Percentiles rank a stretch among this genome's conserved stretches.
phyloP scores from a whole-genome alignment of 257 asterid species.

The Plantago elongata region DNA sequence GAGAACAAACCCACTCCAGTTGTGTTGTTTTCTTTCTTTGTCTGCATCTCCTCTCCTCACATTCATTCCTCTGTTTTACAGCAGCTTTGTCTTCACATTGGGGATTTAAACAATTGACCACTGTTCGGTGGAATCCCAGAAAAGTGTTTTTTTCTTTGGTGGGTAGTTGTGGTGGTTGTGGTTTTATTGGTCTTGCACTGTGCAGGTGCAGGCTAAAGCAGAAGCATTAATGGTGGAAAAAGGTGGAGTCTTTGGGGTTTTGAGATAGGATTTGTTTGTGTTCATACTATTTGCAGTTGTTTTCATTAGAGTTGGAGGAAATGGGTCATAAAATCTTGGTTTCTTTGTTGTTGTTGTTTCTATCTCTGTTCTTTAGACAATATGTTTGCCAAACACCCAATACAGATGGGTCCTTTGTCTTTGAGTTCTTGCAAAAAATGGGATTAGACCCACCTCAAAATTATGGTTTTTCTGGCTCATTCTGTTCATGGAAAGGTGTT shows the following conservation, averaged over 20 bases:
- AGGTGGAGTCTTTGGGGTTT: constrained; percentile 18
- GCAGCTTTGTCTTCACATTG: constrained; percentile 10
- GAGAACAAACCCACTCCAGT: constrained; percentile 26
- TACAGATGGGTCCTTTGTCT: constrained; percentile 61
- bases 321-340: constrained; percentile 56
- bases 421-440: constrained; percentile 66
- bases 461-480: constrained; percentile 43
- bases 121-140: constrained; percentile 8
- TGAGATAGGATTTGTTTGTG: not conserved
- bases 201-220: constrained; percentile 7
- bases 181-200: constrained; percentile 28
- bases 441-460: constrained; percentile 35
- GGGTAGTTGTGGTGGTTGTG: constrained; percentile 33
- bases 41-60: constrained; percentile 27
- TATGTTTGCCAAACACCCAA: constrained; percentile 53
- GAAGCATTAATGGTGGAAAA: constrained; percentile 32
- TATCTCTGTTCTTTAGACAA: constrained; percentile 43
- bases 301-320: constrained; percentile 21
- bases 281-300: too few relatives aligned
- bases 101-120: constrained; percentile 5
- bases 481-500: constrained; percentile 79
- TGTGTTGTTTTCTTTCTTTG: constrained; percentile 36
- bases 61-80: constrained; percentile 21
- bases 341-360: constrained; percentile 42
- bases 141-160: constrained; percentile 15